Base-by-base conservation (phyloP, 768 basidiomycete genomes). In the Leucocoprinus birnbaumii region DNA sequence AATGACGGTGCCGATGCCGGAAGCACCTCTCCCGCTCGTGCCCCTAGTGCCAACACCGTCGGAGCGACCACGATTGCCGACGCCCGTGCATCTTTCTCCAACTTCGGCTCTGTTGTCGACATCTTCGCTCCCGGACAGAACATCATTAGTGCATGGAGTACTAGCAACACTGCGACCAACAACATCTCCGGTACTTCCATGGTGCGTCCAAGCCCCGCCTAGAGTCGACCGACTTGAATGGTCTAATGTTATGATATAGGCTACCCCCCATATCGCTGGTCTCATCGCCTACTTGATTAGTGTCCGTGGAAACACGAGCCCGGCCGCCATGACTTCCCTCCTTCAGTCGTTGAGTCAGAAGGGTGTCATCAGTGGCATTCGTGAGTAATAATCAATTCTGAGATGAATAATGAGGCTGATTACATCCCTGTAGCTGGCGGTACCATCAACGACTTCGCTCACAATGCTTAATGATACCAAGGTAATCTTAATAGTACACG, bases 31-130 rank as follows among this genome's bases (percentile, higher is more conserved):
- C 76, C 75, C 14, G 74, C 74, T 21, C 66, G 71, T 44, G 66
- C 65, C 1, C 59, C 68, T 3, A 57, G 58, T 14, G 74, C 68
- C 21, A 71, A 68, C 53, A 76, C 75, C 21, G 71, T 78, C 37
- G 76, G 72, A 37, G 72, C 75, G 9, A 65, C 60, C 16, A 67
- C 62, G 42, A 74, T 77, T 59, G 56, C 59, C 7, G 75, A 74
- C 47, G 59, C 60, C 3, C 62, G 69, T 6, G 66, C 70, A 24
- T 64, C 55, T 4, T 74, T 68, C 69, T 76, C 74, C 48, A 76
- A 77, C 65, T 74, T 62, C 48, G 76, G 76, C n/a, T n/a, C 63
- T n/a, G 59, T 67, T 42, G 70, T 78, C 56, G 70, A 76, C 56
- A 53, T 77, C 58, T 74, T 73, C 53, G 76, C 74, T 8, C 74